Evolutionary conservation across 2,329 filamentous ascomycete genomes (phyloP).

Genomic region (Diaporthe aspalathi): DNA sequence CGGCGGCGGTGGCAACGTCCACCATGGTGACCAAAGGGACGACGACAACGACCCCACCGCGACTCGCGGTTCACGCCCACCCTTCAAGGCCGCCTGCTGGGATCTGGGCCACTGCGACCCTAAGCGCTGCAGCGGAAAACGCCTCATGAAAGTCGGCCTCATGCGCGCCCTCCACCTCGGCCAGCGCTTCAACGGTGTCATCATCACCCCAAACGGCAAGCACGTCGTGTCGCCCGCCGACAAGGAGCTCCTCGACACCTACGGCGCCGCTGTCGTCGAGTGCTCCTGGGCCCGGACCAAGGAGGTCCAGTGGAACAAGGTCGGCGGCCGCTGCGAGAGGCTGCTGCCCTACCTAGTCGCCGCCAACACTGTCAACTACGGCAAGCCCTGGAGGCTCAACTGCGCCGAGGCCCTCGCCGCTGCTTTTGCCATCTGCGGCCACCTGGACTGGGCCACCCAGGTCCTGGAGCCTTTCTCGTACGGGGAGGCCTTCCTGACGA

Average conservation of each 20-base stretch:
- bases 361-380: slow-evolving; percentile 97
- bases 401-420: slow-evolving; percentile 95
- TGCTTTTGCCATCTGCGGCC: slow-evolving; percentile 92
- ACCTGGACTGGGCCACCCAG: slow-evolving; percentile 88
- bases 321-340: slow-evolving; percentile 93
- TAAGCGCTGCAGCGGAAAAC: slow-evolving; percentile 95
- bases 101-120: slow-evolving; percentile 98
- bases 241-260: slow-evolving; percentile 81
- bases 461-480: slow-evolving; percentile 89
- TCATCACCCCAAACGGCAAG: slow-evolving; percentile 96
- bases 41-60: slow-evolving; percentile 42
- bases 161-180: slow-evolving; percentile 95
- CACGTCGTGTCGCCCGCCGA: slow-evolving; percentile 86
- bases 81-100: slow-evolving; percentile 96
- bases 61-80: slow-evolving; percentile 52
- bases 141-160: slow-evolving; percentile 88
- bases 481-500: slow-evolving; percentile 87
- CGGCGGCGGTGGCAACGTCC: slow-evolving; percentile 43
- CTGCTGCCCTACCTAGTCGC: slow-evolving; percentile 94
- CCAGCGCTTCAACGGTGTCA: slow-evolving; percentile 90
- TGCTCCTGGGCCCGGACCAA: slow-evolving; percentile 94
- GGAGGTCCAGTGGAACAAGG: slow-evolving; percentile 90
- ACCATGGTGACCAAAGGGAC: slow-evolving; percentile 51
- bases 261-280: slow-evolving; percentile 95
- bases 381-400: slow-evolving; percentile 93